Conservation (phyloP, 1,139 yeast species). For the Suhomyces bribrorum region DNA sequence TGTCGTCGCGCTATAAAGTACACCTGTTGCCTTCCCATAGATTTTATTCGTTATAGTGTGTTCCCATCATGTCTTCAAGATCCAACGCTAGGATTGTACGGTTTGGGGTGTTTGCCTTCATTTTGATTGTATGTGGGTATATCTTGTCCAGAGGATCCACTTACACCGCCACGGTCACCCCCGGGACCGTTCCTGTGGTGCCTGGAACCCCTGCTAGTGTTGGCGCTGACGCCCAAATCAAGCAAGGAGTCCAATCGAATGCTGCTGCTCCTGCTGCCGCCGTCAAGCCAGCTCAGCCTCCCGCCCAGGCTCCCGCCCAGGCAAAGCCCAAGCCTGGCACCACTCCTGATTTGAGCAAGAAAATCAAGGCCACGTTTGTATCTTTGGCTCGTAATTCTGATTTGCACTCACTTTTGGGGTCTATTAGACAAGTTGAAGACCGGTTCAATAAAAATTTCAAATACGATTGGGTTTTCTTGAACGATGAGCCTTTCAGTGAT, state of each 20-base stretch:
- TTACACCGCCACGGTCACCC: slow-evolving; percentile 34
- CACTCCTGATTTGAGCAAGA: slow-evolving; percentile 17
- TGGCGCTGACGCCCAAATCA: too few species aligned
- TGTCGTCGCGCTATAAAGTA: slow-evolving; percentile 8
- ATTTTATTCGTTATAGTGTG: slow-evolving; percentile 1
- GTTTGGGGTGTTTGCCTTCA: slow-evolving; percentile 60
- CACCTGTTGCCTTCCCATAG: slow-evolving; percentile 6
- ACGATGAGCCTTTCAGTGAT: slow-evolving; percentile 43
- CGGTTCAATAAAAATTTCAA: slow-evolving; percentile 44
- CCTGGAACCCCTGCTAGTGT: slow-evolving; percentile 8
- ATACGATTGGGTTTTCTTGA: slow-evolving; percentile 51
- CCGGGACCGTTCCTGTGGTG: background rate
- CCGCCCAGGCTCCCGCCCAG: slow-evolving; percentile 9
- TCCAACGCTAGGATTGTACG: slow-evolving; percentile 64
- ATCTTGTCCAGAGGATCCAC: slow-evolving; percentile 61
- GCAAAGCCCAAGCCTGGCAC: slow-evolving; percentile 9
- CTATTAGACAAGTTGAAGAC: slow-evolving; percentile 49
- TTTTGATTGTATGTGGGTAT: slow-evolving; percentile 58
- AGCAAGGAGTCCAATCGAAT: too few species aligned
- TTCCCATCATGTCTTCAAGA: slow-evolving; percentile 42
- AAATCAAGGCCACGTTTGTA: slow-evolving; percentile 48
- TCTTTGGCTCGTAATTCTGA: slow-evolving; percentile 47
- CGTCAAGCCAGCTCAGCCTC: slow-evolving; percentile 3
- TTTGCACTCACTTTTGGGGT: slow-evolving; percentile 35
- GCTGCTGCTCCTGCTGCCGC: slow-evolving; percentile 10